A percentile compares a stretch with the other conserved stretches of the same genome.
phyloP scores from a whole-genome alignment of 2,329 filamentous ascomycete species.

The Epichloe gansuensis region DNA sequence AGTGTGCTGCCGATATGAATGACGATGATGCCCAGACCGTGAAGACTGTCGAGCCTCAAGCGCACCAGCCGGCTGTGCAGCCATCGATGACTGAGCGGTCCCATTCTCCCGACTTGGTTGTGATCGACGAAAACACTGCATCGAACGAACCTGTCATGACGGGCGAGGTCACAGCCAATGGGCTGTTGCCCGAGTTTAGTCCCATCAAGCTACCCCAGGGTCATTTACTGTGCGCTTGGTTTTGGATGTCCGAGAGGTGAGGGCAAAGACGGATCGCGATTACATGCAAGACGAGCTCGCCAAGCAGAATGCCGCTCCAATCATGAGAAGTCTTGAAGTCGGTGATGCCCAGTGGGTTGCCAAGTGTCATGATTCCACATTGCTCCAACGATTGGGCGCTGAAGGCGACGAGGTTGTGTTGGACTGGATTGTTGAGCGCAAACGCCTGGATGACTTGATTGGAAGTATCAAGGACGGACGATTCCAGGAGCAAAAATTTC shows the following conservation, averaged over 20 bases:
- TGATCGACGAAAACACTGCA: background rate
- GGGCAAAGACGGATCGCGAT: conserved; percentile 59
- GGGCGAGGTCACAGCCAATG: conserved; percentile 9
- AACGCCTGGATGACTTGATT: conserved; percentile 69
- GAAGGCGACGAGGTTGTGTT: conserved; percentile 61
- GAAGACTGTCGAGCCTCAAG: background rate
- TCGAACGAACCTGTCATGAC: background rate
- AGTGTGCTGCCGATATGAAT: conserved; percentile 19
- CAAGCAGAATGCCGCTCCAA: conserved; percentile 51
- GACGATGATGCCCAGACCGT: background rate
- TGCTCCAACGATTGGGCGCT: conserved; percentile 42
- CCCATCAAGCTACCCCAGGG: conserved; percentile 52
- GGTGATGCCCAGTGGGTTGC: conserved; percentile 74
- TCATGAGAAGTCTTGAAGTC: conserved; percentile 57
- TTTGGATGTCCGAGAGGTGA: conserved; percentile 63
- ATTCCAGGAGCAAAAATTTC: conserved; percentile 77
- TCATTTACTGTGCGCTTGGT: conserved; percentile 62
- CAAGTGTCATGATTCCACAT: conserved; percentile 48
- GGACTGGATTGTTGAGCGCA: conserved; percentile 72
- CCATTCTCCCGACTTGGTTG: conserved; percentile 9
- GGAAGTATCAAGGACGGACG: conserved; percentile 70
- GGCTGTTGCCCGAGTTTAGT: conserved; percentile 34
- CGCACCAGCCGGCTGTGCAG: background rate
- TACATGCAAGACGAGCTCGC: conserved; percentile 63
- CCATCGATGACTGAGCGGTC: conserved; percentile 3